Evolutionary conservation across 495 filamentous ascomycete species (phyloP), one percentile per base, ranked within the genome.

Genomic region (Talaromyces wortmannii): DNA sequence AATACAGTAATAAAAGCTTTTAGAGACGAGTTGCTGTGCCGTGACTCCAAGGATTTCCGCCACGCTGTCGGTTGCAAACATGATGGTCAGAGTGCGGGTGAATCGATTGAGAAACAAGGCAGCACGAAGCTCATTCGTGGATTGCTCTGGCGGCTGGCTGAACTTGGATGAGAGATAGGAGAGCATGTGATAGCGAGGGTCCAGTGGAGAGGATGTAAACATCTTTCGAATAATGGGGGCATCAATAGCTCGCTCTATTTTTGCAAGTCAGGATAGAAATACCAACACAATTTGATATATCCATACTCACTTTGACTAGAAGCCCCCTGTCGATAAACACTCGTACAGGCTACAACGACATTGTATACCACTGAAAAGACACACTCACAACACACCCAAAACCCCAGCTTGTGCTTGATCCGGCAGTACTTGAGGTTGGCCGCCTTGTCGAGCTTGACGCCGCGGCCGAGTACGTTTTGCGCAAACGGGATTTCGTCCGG

Each of bases 171-270:
- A 94, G 18, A 95, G 76, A 58, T 91, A 89, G 18, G 87, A 86
- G 54, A 95, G 74, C 90, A 95, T 95, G 69, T 92, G 90, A 65
- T 94, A 95, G 45, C 91, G 85, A 45, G 91, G 90, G 66, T 95
- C 90, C 64, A 82, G 76, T 10, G 88, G 89, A 4, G 88, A 91
- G 29, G 86, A 89, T 16, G 88, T 85, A 68, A 95, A 95, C 32
- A 91, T 74, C 16, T 82, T 79, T 51, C 90, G 82, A 49, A 95
- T 85, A 48, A 87, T 78, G 6, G 90, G 90, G 53, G 90, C 90
- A 59, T 89, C 87, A n/a, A 80, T 73, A 31, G 87, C 87, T 62
- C 90, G 83, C 62, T 87, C 90, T 95, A 61, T 23, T 23, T 23
- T 31, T 50, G 17, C 31, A 51, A 17, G 44, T 53, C 29, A 51